Percentiles rank a stretch among this genome's conserved stretches.
Evolutionary conservation across 2,329 filamentous ascomycete species (phyloP).

Genomic region (Rhytidhysteron rufulum): DNA sequence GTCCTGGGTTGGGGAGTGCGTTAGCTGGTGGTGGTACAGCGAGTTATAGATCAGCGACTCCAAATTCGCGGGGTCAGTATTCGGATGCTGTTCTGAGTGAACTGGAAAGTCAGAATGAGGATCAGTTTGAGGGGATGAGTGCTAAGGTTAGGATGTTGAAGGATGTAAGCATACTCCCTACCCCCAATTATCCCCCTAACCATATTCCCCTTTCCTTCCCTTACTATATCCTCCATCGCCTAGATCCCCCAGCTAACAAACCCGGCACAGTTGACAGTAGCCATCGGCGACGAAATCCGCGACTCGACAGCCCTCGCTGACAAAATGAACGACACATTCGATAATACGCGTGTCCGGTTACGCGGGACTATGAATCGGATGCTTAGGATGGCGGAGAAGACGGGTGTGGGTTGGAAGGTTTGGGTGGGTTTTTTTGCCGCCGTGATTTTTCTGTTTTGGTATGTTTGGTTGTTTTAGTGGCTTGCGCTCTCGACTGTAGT

Average conservation of each 20-base stretch:
- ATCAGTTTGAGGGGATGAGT: conserved; percentile 82
- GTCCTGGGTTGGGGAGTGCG: conserved; percentile 3
- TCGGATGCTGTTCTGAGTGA: conserved; percentile 87
- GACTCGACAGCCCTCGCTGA: conserved; percentile 84
- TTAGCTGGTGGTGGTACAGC: conserved; percentile 2
- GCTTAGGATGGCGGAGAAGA: conserved; percentile 90
- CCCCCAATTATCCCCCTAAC: neutral
- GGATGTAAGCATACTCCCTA: conserved; percentile 60
- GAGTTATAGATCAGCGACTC: conserved; percentile 43
- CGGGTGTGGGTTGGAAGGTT: conserved; percentile 92
- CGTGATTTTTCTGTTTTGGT: conserved; percentile 79
- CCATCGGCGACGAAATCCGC: conserved; percentile 93
- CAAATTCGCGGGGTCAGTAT: conserved; percentile 73
- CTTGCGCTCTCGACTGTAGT: too few species aligned
- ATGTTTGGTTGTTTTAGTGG: conserved; percentile 90
- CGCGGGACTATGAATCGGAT: conserved; percentile 95
- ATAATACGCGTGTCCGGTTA: conserved; percentile 74
- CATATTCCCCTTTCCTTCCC: too few species aligned
- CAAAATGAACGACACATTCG: conserved; percentile 94
- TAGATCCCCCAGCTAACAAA: neutral
- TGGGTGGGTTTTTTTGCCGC: conserved; percentile 88
- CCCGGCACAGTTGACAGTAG: conserved; percentile 75
- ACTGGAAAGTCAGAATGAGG: conserved; percentile 92
- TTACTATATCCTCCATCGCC: neutral
- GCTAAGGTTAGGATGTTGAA: conserved; percentile 88